Base-by-base conservation (phyloP, 257 asterid genomes). In the Hygrophila difformis region DNA sequence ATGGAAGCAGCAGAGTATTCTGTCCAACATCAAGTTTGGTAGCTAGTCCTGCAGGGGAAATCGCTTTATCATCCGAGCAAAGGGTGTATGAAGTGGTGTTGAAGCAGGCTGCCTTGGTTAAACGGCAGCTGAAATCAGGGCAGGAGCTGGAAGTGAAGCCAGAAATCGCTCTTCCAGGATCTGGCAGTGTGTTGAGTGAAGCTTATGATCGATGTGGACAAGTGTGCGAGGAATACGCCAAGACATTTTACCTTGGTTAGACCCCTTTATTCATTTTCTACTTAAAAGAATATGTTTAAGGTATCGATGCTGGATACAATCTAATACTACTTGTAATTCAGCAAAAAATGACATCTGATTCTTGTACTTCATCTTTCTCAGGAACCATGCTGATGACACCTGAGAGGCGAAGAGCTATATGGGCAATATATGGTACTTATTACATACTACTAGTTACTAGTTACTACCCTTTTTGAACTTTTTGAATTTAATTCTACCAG, bases 141-240 rank as follows among this genome's bases (percentile, higher is more conserved):
- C 71, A 62, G 17, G 65, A 69, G 44, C 44, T 58, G 64, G 77
- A 86, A 44, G 93, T 86, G 54, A 91, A 80, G 63, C 95, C 88
- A 0, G 85, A 78, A 40, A 69, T 80, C 8, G 71, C 39, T 36
- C 60, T 83, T 45, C 94, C 97, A 0, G 93, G 95, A 33, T 60
- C 80, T 33, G 68, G 70, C 47, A 63, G 75, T 42, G 21, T 91
- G 69, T 65, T 91, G 65, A 76, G 63, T 53, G 99, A 83, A 65
- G 99, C 99, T 49, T 91, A 91, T 73, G 87, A 83, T 67, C 87
- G 99, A 2, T 86, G 99, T 39, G 68, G 97, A 0, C 91, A 86
- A 80, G 83, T 91, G 15, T 91, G 99, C 58, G 99, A 94, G 0
- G 99, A 86, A 57, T 91, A 91, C 68, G 99, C 99, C 56, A 86